Evolutionary conservation across 495 filamentous ascomycete genomes (phyloP).

Genomic region (Annulohypoxylon moriforme): DNA sequence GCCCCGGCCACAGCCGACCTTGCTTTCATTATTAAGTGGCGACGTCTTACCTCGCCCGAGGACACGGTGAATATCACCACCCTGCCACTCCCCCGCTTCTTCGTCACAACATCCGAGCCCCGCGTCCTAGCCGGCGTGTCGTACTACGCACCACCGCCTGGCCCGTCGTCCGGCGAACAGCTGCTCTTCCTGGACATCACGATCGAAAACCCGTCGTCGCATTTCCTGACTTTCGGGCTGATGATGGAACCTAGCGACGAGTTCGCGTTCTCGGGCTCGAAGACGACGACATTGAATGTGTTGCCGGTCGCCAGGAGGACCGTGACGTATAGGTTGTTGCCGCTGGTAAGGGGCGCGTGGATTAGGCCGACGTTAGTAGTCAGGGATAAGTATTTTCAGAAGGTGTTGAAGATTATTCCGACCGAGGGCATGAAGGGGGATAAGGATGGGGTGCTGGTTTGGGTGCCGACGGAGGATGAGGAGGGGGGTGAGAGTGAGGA

Average conservation of each 20-base stretch:
- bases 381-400: constrained; percentile 89
- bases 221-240: constrained; percentile 91
- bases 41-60: constrained; percentile 56
- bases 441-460: constrained; percentile 76
- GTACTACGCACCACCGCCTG: constrained; percentile 50
- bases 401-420: constrained; percentile 77
- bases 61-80: constrained; percentile 64
- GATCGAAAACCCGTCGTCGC: constrained; percentile 93
- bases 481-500: constrained; percentile 41
- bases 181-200: constrained; percentile 67
- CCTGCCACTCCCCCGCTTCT: constrained; percentile 80
- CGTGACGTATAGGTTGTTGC: constrained; percentile 76
- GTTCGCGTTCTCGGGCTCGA: constrained; percentile 93
- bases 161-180: constrained; percentile 28
- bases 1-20: constrained; percentile 75
- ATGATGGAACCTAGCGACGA: constrained; percentile 91
- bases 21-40: constrained; percentile 82
- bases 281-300: constrained; percentile 78
- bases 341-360: constrained; percentile 70
- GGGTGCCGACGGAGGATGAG: constrained; percentile 65
- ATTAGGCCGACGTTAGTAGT: constrained; percentile 78
- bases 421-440: constrained; percentile 77
- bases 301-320: constrained; percentile 79
- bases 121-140: constrained; percentile 79
- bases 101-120: constrained; percentile 84